These are phyloP conservation scores for Marasmius fiardii DNA, from an alignment of 1,284 basidiomycete species.

Conservation along the genomic window DNA sequence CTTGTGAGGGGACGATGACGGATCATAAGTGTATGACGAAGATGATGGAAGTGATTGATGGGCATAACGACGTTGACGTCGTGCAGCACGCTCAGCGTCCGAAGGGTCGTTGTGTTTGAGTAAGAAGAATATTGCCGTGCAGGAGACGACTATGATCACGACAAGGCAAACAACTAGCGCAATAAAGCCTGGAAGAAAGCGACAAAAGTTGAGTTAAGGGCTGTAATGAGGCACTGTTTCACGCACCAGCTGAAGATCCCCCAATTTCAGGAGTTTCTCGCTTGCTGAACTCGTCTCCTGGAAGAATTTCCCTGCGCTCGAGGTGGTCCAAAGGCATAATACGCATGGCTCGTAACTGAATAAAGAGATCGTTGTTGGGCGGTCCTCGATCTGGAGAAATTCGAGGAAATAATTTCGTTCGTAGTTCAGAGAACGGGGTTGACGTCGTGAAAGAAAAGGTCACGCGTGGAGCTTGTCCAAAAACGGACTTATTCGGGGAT, in stretches of 20 bases:
- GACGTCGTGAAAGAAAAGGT: too few relatives aligned
- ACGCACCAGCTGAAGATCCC: conserved; percentile 42
- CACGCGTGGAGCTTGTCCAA: too few relatives aligned
- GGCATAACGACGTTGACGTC: conserved; percentile 20
- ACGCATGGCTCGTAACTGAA: too few relatives aligned
- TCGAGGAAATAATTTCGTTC: too few relatives aligned
- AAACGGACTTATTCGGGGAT: too few relatives aligned
- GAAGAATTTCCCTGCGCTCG: too few relatives aligned
- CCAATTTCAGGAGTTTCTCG: conserved; percentile 39
- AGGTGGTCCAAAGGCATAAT: too few relatives aligned
- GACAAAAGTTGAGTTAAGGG: not conserved
- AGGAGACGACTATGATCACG: conserved; percentile 40
- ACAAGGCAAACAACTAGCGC: conserved; percentile 41
- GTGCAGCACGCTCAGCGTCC: conserved; percentile 23
- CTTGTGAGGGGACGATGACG: conserved; percentile 5
- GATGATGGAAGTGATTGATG: conserved; percentile 2
- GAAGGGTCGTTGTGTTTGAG: conserved; percentile 35
- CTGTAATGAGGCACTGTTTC: not conserved
- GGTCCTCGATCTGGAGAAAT: too few relatives aligned
- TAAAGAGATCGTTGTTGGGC: too few relatives aligned
- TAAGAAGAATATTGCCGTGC: conserved; percentile 39
- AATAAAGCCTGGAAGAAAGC: conserved; percentile 37
- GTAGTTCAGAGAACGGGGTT: too few relatives aligned
- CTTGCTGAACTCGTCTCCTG: conserved; percentile 15
- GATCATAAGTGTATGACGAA: conserved; percentile 7